phyloP scores from a whole-genome alignment of 768 basidiomycete genomes.

The Coprinellus aureogranulatus region DNA sequence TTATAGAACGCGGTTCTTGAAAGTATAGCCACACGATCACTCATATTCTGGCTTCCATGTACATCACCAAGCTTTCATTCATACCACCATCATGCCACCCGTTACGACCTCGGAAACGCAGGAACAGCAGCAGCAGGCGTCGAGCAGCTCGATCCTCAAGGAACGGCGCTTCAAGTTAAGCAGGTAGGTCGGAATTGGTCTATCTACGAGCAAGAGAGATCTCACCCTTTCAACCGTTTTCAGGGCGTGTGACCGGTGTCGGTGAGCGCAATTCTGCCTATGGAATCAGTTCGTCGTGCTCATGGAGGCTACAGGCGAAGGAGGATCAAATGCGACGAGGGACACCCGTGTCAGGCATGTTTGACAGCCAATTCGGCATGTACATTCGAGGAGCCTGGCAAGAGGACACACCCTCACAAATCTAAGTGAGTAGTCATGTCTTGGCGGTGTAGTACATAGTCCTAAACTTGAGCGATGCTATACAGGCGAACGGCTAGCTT shows the following conservation, averaged over 20 bases:
- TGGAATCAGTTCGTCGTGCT: conserved; percentile 12
- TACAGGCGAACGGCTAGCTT: conserved; percentile 74
- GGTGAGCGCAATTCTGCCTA: conserved; percentile 48
- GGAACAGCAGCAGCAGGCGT: conserved; percentile 33
- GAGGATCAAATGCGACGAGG: conserved; percentile 86
- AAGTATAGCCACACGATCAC: background rate
- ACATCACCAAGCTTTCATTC: conserved; percentile 23
- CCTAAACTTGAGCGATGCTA: conserved; percentile 1
- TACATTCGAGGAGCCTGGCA: conserved; percentile 85
- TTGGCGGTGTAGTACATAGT: background rate
- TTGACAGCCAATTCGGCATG: conserved; percentile 78
- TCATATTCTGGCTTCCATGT: conserved; percentile 1
- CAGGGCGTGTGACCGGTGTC: conserved; percentile 88
- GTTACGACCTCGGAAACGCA: conserved; percentile 41
- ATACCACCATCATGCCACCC: conserved; percentile 47
- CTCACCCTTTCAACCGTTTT: conserved; percentile 12
- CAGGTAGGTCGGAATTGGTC: conserved; percentile 49
- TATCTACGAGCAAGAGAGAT: background rate
- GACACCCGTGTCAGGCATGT: conserved; percentile 86
- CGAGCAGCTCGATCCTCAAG: conserved; percentile 54
- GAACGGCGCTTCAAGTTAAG: conserved; percentile 85
- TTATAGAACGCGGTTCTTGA: background rate
- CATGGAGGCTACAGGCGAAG: conserved; percentile 51
- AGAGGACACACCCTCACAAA: conserved; percentile 82
- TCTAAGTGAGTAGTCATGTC: conserved; percentile 61